Evolutionary conservation across 768 basidiomycete species (phyloP).

Genomic region (Trametes villosa): DNA sequence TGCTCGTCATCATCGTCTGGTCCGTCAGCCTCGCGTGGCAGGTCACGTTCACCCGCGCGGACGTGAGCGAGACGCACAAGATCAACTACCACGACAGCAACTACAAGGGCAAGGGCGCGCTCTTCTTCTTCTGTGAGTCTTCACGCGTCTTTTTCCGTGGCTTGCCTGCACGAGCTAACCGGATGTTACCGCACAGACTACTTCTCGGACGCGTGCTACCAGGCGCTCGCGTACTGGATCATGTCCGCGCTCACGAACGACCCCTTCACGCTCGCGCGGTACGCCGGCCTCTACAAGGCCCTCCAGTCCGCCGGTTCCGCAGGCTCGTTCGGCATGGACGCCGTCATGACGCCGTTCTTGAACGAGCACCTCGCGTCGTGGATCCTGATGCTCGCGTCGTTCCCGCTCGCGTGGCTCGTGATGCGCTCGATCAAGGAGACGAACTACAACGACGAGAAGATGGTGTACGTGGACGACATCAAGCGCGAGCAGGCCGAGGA

Average conservation of each 20-base stretch:
- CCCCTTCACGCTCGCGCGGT: slow-evolving; percentile 48
- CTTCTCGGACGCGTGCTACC: slow-evolving; percentile 42
- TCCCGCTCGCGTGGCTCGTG: slow-evolving; percentile 41
- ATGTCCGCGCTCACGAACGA: slow-evolving; percentile 50
- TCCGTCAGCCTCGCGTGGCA: slow-evolving; percentile 44
- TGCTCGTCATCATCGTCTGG: slow-evolving; percentile 43
- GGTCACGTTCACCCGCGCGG: slow-evolving; percentile 41
- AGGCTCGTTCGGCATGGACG: slow-evolving; percentile 51
- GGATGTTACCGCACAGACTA: slow-evolving; percentile 35
- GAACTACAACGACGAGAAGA: slow-evolving; percentile 41
- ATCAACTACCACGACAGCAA: slow-evolving; percentile 40
- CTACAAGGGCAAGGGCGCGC: slow-evolving; percentile 41
- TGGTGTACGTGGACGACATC: slow-evolving; percentile 35
- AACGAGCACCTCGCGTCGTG: slow-evolving; percentile 46
- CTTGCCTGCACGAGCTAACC: background rate
- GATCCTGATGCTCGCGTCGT: slow-evolving; percentile 40
- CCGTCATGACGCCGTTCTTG: slow-evolving; percentile 45
- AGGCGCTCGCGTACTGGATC: slow-evolving; percentile 45
- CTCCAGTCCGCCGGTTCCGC: slow-evolving; percentile 42
- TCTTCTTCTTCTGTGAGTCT: slow-evolving; percentile 45
- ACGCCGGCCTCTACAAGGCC: slow-evolving; percentile 50
- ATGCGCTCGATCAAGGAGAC: slow-evolving; percentile 43
- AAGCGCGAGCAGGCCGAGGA: slow-evolving; percentile 21
- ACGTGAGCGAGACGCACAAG: slow-evolving; percentile 10
- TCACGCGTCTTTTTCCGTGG: background rate